A percentile compares a stretch with the other conserved stretches of the same genome.
Conservation (phyloP, 2,329 filamentous ascomycete species). For the Sordariomycetes sp. region DNA sequence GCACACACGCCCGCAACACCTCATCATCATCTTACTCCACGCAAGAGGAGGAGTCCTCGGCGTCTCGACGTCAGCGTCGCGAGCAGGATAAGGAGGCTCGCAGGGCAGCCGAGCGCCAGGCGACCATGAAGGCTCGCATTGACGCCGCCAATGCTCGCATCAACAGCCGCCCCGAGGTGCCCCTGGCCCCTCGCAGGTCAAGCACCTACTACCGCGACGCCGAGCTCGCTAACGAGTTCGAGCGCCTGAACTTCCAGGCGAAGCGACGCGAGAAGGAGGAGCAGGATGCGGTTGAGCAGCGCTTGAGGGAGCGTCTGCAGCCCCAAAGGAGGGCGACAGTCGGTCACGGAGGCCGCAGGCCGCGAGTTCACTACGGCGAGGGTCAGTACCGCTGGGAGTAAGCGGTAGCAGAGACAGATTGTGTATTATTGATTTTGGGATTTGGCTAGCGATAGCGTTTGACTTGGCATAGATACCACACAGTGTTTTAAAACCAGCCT, state of each 20-base stretch:
- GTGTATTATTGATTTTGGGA: too few species aligned
- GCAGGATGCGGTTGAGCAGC: neutral
- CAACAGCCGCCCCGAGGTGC: neutral
- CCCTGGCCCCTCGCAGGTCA: neutral
- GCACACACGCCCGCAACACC: slow-evolving; percentile 24
- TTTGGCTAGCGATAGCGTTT: too few species aligned
- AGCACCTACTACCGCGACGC: too few species aligned
- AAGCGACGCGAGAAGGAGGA: neutral
- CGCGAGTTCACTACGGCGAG: too few species aligned
- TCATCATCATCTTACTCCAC: slow-evolving; percentile 25
- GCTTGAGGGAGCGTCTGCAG: neutral
- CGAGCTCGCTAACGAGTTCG: neutral
- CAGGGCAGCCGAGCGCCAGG: neutral
- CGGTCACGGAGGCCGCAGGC: too few species aligned
- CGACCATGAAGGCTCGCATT: neutral
- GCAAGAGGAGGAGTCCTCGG: neutral
- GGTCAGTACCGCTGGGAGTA: too few species aligned
- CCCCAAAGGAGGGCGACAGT: too few species aligned
- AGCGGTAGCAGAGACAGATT: too few species aligned
- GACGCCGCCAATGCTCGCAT: neutral
- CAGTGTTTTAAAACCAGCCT: too few species aligned
- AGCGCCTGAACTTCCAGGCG: neutral
- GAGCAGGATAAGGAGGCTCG: too few species aligned
- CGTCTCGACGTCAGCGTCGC: neutral
- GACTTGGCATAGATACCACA: too few species aligned